Evolutionary conservation across 345 rosid species (phyloP).

Genomic region (Hibiscus trionum): DNA sequence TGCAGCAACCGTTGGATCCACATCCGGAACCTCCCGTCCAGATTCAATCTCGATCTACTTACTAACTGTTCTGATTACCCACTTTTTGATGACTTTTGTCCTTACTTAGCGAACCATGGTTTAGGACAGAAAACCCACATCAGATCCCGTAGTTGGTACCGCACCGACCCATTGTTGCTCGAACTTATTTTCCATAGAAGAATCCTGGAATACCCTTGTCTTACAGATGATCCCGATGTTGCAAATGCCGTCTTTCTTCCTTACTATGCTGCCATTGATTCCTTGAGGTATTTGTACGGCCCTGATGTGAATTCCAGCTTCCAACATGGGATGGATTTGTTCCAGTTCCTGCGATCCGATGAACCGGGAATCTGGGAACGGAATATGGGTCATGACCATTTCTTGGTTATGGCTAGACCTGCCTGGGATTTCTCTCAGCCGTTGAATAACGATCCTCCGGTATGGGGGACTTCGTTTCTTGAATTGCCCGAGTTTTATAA

Average conservation of each 20-base stretch:
- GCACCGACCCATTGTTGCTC: constrained; percentile 65
- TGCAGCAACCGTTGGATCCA: constrained; percentile 83
- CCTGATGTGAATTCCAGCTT: constrained; percentile 59
- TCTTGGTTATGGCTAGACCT: constrained; percentile 79
- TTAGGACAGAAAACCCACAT: constrained; percentile 76
- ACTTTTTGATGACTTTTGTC: constrained; percentile 55
- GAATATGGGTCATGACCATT: constrained; percentile 62
- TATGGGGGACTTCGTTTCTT: constrained; percentile 92
- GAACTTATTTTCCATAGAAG: constrained; percentile 83
- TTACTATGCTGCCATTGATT: constrained; percentile 73
- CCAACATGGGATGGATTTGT: constrained; percentile 70
- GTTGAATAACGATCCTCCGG: constrained; percentile 53
- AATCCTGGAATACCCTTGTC: constrained; percentile 80
- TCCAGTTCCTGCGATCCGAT: constrained; percentile 33
- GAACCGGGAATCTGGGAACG: constrained; percentile 53
- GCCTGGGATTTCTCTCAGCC: constrained; percentile 97
- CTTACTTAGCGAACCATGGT: constrained; percentile 73
- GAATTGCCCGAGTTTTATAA: constrained; percentile 73
- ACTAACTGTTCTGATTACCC: constrained; percentile 64
- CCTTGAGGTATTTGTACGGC: constrained; percentile 71
- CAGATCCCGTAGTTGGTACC: constrained; percentile 76
- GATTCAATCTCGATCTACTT: constrained; percentile 84
- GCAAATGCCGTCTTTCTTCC: constrained; percentile 78
- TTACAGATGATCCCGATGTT: constrained; percentile 57
- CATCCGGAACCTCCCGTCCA: constrained; percentile 60